Evolutionary conservation across 139 green algal species (phyloP).

Genomic region (Edaphochlamys debaryana): DNA sequence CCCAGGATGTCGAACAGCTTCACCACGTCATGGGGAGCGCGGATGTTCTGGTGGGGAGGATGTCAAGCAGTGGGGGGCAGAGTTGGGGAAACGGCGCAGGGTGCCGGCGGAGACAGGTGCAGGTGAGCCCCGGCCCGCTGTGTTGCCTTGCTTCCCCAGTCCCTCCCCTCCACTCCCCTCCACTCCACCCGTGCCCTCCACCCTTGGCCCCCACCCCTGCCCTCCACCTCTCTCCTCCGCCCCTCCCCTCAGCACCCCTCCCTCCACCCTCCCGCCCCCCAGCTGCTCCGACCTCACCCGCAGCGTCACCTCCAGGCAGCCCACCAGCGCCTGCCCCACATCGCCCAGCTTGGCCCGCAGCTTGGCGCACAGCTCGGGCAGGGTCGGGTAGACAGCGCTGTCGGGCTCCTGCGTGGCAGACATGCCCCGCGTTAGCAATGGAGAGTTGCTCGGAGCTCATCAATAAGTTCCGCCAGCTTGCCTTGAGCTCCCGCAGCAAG

Average conservation of each 20-base stretch:
- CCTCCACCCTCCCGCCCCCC: too few species aligned
- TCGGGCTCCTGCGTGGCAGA: neutral
- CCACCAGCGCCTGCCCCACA: constrained; percentile 16
- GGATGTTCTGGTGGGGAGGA: constrained; percentile 14
- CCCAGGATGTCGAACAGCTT: constrained; percentile 17
- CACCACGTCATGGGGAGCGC: constrained; percentile 14
- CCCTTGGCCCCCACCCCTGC: too few species aligned
- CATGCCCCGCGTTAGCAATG: neutral
- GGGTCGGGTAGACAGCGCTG: constrained; percentile 7
- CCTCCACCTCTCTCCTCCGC: too few species aligned
- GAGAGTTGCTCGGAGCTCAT: neutral
- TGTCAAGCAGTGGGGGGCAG: too few species aligned
- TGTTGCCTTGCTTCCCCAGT: too few species aligned
- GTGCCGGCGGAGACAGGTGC: too few species aligned
- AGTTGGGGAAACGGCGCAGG: too few species aligned
- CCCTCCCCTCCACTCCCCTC: too few species aligned
- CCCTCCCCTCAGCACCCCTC: too few species aligned
- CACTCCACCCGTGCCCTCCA: too few species aligned
- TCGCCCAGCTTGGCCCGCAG: constrained; percentile 12
- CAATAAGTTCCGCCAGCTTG: neutral
- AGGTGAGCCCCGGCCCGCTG: too few species aligned
- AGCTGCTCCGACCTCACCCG: too few species aligned
- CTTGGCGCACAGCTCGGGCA: constrained; percentile 34
- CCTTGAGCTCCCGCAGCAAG: constrained; percentile 45
- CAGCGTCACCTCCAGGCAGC: constrained; percentile 38